Conservation (phyloP, 169 alveolate genomes). For the Perkinsus olseni region DNA sequence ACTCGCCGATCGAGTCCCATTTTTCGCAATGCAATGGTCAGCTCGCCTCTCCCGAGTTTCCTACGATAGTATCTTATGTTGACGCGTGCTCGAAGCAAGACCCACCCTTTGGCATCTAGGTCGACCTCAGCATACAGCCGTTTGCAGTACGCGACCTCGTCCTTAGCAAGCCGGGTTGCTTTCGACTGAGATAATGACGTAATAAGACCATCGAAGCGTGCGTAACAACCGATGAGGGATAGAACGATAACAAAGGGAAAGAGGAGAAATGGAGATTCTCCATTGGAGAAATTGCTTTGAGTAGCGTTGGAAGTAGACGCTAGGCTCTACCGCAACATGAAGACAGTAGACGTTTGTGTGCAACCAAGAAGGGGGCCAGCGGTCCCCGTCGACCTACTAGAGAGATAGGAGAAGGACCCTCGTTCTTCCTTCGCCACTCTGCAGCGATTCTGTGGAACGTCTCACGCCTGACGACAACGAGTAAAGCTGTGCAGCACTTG, state of each 20-base stretch:
- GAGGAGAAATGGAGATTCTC: too few species aligned
- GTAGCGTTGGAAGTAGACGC: too few species aligned
- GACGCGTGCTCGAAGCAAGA: not conserved
- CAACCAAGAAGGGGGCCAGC: too few species aligned
- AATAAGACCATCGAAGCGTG: too few species aligned
- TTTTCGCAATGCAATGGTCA: not conserved
- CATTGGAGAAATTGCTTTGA: not conserved
- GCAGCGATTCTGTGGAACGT: not conserved
- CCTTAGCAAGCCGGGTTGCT: not conserved
- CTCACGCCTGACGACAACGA: not conserved
- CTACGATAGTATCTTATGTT: not conserved
- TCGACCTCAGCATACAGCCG: not conserved
- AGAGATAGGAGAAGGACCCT: too few species aligned
- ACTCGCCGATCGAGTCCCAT: not conserved
- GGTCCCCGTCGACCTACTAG: too few species aligned
- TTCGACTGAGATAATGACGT: not conserved
- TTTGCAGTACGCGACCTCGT: not conserved
- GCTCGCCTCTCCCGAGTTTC: not conserved
- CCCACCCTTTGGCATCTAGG: not conserved
- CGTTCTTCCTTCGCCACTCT: not conserved
- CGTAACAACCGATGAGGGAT: too few species aligned
- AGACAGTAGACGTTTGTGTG: too few species aligned
- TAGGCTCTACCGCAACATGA: too few species aligned
- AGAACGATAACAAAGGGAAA: too few species aligned
- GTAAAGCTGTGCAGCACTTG: too few species aligned